Conservation (phyloP, 805 yeast genomes). For the Spathaspora gorwiae region DNA sequence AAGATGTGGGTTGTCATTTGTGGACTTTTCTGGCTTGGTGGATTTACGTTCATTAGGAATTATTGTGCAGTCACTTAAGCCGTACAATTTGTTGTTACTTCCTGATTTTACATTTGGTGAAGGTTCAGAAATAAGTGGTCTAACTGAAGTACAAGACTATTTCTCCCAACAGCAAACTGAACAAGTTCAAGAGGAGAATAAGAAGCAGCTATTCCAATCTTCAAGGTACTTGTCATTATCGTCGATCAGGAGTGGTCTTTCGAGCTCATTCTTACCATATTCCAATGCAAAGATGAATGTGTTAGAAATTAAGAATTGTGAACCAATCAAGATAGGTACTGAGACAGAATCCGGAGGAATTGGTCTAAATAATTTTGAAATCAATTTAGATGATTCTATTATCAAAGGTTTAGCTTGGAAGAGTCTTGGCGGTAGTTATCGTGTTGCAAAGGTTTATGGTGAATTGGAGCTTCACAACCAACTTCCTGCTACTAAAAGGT, state of each 20-base stretch:
- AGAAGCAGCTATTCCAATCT: conserved; percentile 14
- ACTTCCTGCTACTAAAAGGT: conserved; percentile 8
- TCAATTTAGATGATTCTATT: conserved; percentile 63
- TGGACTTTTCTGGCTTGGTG: conserved; percentile 80
- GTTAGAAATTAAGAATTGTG: conserved; percentile 31
- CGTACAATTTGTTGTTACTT: conserved; percentile 61
- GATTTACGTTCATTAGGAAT: conserved; percentile 78
- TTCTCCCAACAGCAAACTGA: conserved; percentile 29
- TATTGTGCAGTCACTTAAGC: conserved; percentile 74
- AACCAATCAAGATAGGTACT: conserved; percentile 46
- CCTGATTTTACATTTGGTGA: conserved; percentile 36
- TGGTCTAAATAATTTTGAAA: conserved; percentile 45
- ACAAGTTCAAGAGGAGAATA: conserved; percentile 19
- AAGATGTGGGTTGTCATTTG: conserved; percentile 66
- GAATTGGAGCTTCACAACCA: conserved; percentile 38
- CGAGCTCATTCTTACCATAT: conserved; percentile 8
- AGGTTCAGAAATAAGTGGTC: conserved; percentile 20
- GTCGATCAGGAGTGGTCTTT: conserved; percentile 26
- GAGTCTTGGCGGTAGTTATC: conserved; percentile 69
- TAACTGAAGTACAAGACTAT: conserved; percentile 19
- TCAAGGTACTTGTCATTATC: conserved; percentile 28
- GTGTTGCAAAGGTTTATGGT: conserved; percentile 80
- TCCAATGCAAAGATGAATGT: conserved; percentile 25
- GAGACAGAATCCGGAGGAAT: conserved; percentile 31
- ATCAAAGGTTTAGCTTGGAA: conserved; percentile 75